These are phyloP conservation scores for Diaporthe humulicola DNA, from an alignment of 2,329 filamentous ascomycete species.

Conservation along the genomic window DNA sequence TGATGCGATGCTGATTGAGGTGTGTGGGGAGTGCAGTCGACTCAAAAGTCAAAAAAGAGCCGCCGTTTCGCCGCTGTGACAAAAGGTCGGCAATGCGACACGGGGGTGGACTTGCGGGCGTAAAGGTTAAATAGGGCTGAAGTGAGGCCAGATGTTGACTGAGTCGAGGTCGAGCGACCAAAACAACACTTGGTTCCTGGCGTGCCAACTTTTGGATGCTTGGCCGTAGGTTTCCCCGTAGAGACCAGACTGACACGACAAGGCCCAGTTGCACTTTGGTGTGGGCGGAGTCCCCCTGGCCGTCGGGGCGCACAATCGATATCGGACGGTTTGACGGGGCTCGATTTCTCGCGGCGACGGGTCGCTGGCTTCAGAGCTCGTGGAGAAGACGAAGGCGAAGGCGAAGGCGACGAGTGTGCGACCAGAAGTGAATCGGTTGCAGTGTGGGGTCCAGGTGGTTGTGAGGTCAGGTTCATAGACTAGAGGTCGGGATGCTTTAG, in stretches of 20 bases:
- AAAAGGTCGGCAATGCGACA: slow-evolving; percentile 27
- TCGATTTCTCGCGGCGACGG: background rate
- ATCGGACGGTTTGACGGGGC: slow-evolving; percentile 25
- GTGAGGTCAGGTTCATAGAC: background rate
- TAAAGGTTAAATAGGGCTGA: slow-evolving; percentile 18
- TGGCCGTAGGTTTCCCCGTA: slow-evolving; percentile 12
- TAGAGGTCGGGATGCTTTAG: background rate
- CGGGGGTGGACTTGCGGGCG: slow-evolving; percentile 14
- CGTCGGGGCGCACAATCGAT: slow-evolving; percentile 16
- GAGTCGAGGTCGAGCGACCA: slow-evolving; percentile 31
- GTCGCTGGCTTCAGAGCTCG: background rate
- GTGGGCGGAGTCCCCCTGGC: slow-evolving; percentile 20
- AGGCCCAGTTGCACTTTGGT: slow-evolving; percentile 10
- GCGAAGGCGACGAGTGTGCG: background rate
- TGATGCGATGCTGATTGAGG: background rate
- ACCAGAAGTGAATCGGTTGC: slow-evolving; percentile 30
- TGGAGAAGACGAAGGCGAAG: background rate
- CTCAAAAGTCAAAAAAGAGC: slow-evolving; percentile 23
- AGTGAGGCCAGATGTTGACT: slow-evolving; percentile 15
- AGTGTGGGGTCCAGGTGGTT: slow-evolving; percentile 11
- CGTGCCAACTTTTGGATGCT: slow-evolving; percentile 25
- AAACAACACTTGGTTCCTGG: slow-evolving; percentile 12
- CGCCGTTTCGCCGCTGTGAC: slow-evolving; percentile 29
- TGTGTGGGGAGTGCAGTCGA: background rate
- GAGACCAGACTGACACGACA: slow-evolving; percentile 15